A percentile compares a stretch with the other conserved stretches of the same genome.
Evolutionary conservation across 768 basidiomycete genomes (phyloP).

Genomic region (Suillus fuscotomentosus): DNA sequence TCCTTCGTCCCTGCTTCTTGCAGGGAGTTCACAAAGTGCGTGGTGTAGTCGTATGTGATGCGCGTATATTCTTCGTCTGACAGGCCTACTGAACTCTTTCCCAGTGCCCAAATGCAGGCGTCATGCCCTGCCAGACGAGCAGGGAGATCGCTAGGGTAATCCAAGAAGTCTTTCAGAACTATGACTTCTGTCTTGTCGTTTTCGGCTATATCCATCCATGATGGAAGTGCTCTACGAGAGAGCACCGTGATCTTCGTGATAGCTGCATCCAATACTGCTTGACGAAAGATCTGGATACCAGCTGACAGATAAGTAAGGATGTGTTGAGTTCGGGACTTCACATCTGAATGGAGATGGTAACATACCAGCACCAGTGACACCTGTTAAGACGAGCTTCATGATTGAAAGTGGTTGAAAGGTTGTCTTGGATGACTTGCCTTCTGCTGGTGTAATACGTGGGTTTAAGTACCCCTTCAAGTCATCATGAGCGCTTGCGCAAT

Average conservation of each 20-base stretch:
- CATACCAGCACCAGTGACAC: constrained; percentile 34
- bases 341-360: not conserved
- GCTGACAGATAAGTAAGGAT: constrained; percentile 17
- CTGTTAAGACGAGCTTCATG: constrained; percentile 32
- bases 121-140: constrained; percentile 31
- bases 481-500: not conserved
- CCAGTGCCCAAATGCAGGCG: constrained; percentile 38
- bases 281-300: constrained; percentile 34
- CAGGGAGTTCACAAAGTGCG: constrained; percentile 30
- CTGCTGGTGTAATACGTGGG: not conserved
- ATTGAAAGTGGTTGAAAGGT: not conserved
- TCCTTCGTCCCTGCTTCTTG: constrained; percentile 17
- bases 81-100: constrained; percentile 26
- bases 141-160: constrained; percentile 30
- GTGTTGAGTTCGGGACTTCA: not conserved
- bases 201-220: constrained; percentile 29
- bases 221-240: constrained; percentile 30
- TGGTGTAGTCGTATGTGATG: constrained; percentile 35
- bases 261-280: constrained; percentile 28
- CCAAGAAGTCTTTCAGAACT: constrained; percentile 32
- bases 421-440: not conserved
- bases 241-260: constrained; percentile 33
- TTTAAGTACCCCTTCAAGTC: not conserved
- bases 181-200: constrained; percentile 28
- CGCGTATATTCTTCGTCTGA: constrained; percentile 31